phyloP scores from a whole-genome alignment of 352 stramenopile genomes.

The Phytophthora kernoviae region DNA sequence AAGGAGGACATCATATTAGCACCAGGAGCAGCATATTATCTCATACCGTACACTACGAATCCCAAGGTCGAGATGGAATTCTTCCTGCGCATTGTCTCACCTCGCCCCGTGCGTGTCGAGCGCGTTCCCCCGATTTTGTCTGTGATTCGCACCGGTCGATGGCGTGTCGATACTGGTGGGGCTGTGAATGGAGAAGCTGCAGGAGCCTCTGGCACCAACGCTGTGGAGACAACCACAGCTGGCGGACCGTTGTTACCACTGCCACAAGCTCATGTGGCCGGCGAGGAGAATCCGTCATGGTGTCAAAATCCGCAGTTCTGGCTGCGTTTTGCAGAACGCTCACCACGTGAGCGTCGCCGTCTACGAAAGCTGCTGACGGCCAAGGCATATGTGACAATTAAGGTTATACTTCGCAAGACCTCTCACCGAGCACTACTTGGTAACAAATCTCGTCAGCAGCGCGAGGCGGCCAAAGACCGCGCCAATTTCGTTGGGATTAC shows the following conservation, averaged over 20 bases:
- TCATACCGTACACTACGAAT: slow-evolving; percentile 85
- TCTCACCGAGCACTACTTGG: slow-evolving; percentile 48
- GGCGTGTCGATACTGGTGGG: slow-evolving; percentile 51
- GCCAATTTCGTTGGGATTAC: slow-evolving; percentile 68
- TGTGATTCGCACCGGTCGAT: slow-evolving; percentile 67
- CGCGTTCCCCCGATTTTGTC: slow-evolving; percentile 69
- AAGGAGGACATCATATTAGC: slow-evolving; percentile 79
- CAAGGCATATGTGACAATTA: slow-evolving; percentile 64
- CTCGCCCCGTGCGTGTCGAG: slow-evolving; percentile 76
- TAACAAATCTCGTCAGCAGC: slow-evolving; percentile 51
- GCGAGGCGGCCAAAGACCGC: slow-evolving; percentile 65
- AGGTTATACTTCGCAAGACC: slow-evolving; percentile 75
- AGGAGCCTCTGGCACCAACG: slow-evolving; percentile 36
- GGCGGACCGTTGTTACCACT: slow-evolving; percentile 72
- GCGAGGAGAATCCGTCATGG: slow-evolving; percentile 67
- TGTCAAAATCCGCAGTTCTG: slow-evolving; percentile 93
- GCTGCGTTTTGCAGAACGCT: slow-evolving; percentile 52
- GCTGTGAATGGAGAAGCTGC: slow-evolving; percentile 33
- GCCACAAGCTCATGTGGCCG: slow-evolving; percentile 37
- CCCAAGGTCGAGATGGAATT: slow-evolving; percentile 90
- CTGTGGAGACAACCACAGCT: slow-evolving; percentile 62
- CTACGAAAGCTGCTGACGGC: slow-evolving; percentile 32
- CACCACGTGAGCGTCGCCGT: slow-evolving; percentile 17
- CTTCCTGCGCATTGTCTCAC: slow-evolving; percentile 87
- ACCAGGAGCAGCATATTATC: slow-evolving; percentile 70